These are phyloP conservation scores for Pseudopyrenochaeta lycopersici DNA, from an alignment of 2,329 filamentous ascomycete genomes.

Conservation along the genomic window DNA sequence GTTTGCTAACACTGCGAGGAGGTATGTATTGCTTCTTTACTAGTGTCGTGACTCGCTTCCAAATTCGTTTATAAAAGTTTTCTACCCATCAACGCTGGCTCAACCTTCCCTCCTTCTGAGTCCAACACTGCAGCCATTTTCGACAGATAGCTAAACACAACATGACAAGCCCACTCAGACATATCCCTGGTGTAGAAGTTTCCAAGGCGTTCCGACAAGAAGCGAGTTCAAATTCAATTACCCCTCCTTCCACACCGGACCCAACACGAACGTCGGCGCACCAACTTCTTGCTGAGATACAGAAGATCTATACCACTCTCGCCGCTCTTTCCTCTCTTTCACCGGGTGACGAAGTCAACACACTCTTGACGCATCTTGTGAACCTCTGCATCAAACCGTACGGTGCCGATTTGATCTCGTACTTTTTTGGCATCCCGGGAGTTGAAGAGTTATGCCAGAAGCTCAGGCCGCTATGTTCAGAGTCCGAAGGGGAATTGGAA, in stretches of 20 bases:
- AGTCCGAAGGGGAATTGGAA: constrained; percentile 58
- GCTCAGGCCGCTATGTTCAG: constrained; percentile 54
- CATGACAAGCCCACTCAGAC: neutral
- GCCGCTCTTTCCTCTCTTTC: constrained; percentile 29
- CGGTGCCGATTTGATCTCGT: constrained; percentile 23
- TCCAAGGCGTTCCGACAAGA: neutral
- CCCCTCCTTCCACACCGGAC: constrained; percentile 38
- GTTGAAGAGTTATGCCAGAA: constrained; percentile 47
- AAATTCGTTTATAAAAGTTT: no score
- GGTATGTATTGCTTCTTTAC: constrained; percentile 2
- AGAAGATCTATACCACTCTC: constrained; percentile 25
- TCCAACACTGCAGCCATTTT: no score
- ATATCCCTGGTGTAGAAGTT: neutral
- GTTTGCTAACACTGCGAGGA: constrained; percentile 8
- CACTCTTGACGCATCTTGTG: constrained; percentile 50
- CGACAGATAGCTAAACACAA: no score
- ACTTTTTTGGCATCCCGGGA: constrained; percentile 42
- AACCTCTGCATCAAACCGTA: constrained; percentile 44
- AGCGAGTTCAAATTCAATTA: neutral
- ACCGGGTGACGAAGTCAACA: constrained; percentile 46
- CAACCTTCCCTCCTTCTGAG: no score
- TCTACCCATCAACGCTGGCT: no score
- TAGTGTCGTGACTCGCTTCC: neutral
- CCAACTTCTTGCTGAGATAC: constrained; percentile 30
- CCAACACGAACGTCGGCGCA: constrained; percentile 23